phyloP scores from a whole-genome alignment of 148 eudicot genomes.

The Cornus kousa region DNA sequence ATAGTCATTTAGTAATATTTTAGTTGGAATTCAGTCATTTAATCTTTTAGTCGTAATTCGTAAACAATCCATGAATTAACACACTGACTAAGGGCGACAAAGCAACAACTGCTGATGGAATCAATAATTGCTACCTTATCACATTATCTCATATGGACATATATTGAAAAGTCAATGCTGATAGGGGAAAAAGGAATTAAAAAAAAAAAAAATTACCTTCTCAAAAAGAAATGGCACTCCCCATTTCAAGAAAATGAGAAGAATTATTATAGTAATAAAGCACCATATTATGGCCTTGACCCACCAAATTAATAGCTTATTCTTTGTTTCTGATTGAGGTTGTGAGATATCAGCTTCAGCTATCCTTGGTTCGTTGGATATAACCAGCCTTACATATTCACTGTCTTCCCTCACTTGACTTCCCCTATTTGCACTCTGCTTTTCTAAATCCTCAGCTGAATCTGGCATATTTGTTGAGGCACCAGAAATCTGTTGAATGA shows the following conservation, averaged over 20 bases:
- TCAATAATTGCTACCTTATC: not conserved
- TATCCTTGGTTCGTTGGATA: constrained; percentile 40
- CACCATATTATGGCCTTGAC: constrained; percentile 52
- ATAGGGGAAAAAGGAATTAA: not conserved
- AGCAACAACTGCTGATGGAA: not conserved
- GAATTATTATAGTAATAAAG: constrained; percentile 30
- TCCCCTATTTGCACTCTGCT: constrained; percentile 32
- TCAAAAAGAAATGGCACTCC: constrained; percentile 85
- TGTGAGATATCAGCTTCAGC: constrained; percentile 37
- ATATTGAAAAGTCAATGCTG: not conserved
- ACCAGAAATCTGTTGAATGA: constrained; percentile 24
- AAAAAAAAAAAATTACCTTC: constrained; percentile 47
- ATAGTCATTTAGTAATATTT: not conserved
- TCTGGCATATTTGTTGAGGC: constrained; percentile 43
- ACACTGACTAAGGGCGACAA: not conserved
- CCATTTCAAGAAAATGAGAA: constrained; percentile 62
- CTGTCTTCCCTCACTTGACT: constrained; percentile 55
- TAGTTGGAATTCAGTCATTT: not conserved
- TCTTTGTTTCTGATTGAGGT: constrained; percentile 30
- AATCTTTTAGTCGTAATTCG: not conserved
- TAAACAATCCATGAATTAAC: not conserved
- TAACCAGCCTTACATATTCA: constrained; percentile 72
- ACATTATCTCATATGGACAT: not conserved
- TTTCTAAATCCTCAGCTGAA: constrained; percentile 31
- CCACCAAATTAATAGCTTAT: constrained; percentile 62